A percentile compares a stretch with the other conserved stretches of the same genome.
These are phyloP conservation scores for Hypericum perforatum DNA, from an alignment of 345 rosid genomes.

Conservation along the genomic window DNA sequence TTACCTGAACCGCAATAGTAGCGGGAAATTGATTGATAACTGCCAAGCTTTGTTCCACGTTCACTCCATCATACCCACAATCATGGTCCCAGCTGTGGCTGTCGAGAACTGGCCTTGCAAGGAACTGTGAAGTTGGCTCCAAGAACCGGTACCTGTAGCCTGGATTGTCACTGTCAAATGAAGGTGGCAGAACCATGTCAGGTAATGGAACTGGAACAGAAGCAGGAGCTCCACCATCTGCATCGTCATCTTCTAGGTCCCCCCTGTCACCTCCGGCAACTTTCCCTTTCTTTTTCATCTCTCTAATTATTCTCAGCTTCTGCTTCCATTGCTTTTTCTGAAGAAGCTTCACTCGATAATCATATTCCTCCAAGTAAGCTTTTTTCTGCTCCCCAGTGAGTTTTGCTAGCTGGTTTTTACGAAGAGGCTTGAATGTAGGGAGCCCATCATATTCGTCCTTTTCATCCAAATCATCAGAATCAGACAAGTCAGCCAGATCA, in stretches of 20 bases:
- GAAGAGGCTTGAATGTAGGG: constrained; percentile 86
- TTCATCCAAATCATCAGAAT: constrained; percentile 72
- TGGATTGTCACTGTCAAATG: constrained; percentile 77
- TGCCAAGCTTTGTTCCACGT: constrained; percentile 62
- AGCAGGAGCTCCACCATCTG: constrained; percentile 53
- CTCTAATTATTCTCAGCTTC: constrained; percentile 67
- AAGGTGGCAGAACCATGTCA: constrained; percentile 84
- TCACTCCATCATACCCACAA: constrained; percentile 92
- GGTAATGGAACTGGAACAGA: constrained; percentile 83
- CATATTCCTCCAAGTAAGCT: constrained; percentile 88
- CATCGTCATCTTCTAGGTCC: constrained; percentile 52
- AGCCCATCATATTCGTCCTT: constrained; percentile 90
- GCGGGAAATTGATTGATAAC: constrained; percentile 59
- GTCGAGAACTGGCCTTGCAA: constrained; percentile 87
- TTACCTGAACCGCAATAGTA: constrained; percentile 65
- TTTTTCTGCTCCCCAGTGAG: constrained; percentile 71
- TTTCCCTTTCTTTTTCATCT: constrained; percentile 66
- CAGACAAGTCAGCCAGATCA: constrained; percentile 68
- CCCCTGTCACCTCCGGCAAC: constrained; percentile 45
- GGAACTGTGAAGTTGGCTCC: constrained; percentile 75
- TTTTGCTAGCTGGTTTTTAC: constrained; percentile 64
- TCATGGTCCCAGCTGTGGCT: constrained; percentile 99
- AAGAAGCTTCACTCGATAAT: constrained; percentile 85
- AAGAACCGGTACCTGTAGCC: constrained; percentile 82
- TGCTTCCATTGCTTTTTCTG: constrained; percentile 92